phyloP scores from a whole-genome alignment of 208 protist species.

The Acanthamoeba castellanii region DNA sequence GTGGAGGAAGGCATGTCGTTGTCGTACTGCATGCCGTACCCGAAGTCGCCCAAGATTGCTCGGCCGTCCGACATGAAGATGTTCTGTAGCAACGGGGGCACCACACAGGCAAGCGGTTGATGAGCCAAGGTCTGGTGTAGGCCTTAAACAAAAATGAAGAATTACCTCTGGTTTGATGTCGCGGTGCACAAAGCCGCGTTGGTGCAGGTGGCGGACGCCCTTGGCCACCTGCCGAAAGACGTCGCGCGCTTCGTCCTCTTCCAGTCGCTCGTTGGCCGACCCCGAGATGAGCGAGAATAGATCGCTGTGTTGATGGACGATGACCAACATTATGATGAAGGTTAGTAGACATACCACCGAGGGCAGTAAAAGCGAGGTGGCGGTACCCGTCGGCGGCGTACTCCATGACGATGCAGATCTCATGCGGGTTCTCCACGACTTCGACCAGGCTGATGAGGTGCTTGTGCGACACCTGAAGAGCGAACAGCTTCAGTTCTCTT shows the following conservation, averaged over 20 bases:
- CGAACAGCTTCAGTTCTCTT: not conserved
- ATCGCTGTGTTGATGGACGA: not conserved
- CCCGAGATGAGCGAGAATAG: slow-evolving; percentile 33
- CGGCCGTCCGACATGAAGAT: not conserved
- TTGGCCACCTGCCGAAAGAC: slow-evolving; percentile 28
- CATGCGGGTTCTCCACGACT: slow-evolving; percentile 43
- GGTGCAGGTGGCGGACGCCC: slow-evolving; percentile 16
- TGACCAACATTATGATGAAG: not conserved
- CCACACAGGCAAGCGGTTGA: no score
- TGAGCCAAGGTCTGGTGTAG: not conserved
- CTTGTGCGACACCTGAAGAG: not conserved
- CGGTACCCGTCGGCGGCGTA: slow-evolving; percentile 28
- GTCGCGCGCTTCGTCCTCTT: not conserved
- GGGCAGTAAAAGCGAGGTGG: not conserved
- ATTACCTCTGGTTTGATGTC: slow-evolving; percentile 58
- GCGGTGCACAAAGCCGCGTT: slow-evolving; percentile 23
- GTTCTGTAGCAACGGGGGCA: not conserved
- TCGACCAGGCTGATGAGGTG: slow-evolving; percentile 21
- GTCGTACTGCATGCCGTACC: slow-evolving; percentile 42
- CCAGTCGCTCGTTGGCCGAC: not conserved
- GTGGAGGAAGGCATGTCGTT: not conserved
- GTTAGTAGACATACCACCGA: not conserved
- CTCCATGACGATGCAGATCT: slow-evolving; percentile 63
- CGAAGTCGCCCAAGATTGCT: slow-evolving; percentile 31
- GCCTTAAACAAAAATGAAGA: not conserved